Evolutionary conservation across 345 rosid genomes (phyloP), one percentile per base, ranked within the genome.

Genomic region (Odontarrhena argentea): DNA sequence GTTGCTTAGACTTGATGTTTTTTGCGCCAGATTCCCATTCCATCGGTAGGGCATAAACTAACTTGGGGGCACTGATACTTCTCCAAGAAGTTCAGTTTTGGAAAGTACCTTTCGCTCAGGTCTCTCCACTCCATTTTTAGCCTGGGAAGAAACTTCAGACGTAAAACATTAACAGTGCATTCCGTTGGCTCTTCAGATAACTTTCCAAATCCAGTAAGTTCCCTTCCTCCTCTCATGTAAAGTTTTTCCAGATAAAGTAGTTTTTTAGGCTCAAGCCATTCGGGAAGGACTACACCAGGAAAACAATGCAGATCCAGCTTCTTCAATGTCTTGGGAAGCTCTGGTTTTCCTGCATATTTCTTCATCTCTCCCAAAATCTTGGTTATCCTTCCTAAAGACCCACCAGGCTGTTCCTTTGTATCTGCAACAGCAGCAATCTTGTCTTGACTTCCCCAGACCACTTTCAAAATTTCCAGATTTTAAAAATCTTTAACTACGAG

Each of bases 271-370:
- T 2, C 13, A 62, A 76, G 24, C 80, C 76, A 70, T 0, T 0
- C 0, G 1, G 80, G 78, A 40, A 60, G 68, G 15, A 55, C 12
- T 3, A 25, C 15, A 0, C 11, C 52, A 10, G 71, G 80, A 40
- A 50, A 69, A 36, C 76, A 47, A 24, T 8, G 71, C 35, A 80
- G 74, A 14, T 76, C 80, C 6, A 80, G 30, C 48, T 73, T 79
- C 55, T 7, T 51, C n/a, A 51, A 51, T 1, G 0, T 34, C 13
- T 8, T 3, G 15, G 12, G 25, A 28, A 43, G 50, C 42, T 3
- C 60, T 72, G 32, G 32, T 28, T 28, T 4, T 28, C 3, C 32
- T 3, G 5, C 22, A 18, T 18, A 1, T 28, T 28, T 4, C 5
- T 28, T 28, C 32, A 1, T 28, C 32, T 28, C 32, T 3, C 32